Conservation (phyloP, 1,284 basidiomycete species). For the Cutaneotrichosporon cutaneum region DNA sequence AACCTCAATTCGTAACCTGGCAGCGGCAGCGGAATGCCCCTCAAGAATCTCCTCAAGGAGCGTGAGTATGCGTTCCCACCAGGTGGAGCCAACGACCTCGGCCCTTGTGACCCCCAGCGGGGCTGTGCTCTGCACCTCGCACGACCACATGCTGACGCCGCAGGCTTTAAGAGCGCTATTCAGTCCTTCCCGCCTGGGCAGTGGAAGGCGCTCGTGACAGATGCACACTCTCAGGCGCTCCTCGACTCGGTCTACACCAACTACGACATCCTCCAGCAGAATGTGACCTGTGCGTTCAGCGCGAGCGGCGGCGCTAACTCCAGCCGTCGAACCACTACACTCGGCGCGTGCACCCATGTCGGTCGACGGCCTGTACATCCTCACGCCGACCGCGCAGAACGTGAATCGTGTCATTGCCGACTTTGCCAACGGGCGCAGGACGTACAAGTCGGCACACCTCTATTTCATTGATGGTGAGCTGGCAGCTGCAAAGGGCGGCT, state of each 20-base stretch:
- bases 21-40: constrained; percentile 35
- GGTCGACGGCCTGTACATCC: constrained; percentile 76
- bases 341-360: constrained; percentile 51
- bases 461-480: constrained; percentile 90
- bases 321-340: constrained; percentile 56
- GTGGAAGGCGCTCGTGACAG: constrained; percentile 98
- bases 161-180: constrained; percentile 51
- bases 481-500: background rate
- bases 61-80: constrained; percentile 35
- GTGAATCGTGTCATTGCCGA: constrained; percentile 87
- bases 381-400: constrained; percentile 93
- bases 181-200: constrained; percentile 68
- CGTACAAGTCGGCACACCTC: constrained; percentile 84
- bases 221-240: constrained; percentile 83
- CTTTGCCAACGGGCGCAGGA: constrained; percentile 64
- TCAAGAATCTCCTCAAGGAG: constrained; percentile 48
- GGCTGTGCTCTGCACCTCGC: background rate
- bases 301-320: background rate
- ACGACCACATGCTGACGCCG: constrained; percentile 6
- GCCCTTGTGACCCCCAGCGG: background rate
- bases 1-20: background rate
- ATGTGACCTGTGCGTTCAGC: constrained; percentile 77
- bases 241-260: constrained; percentile 85
- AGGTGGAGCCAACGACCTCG: background rate
- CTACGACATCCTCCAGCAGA: constrained; percentile 88